Evolutionary conservation across 1,284 basidiomycete species (phyloP).

Genomic region (Ceratobasidium sp.): DNA sequence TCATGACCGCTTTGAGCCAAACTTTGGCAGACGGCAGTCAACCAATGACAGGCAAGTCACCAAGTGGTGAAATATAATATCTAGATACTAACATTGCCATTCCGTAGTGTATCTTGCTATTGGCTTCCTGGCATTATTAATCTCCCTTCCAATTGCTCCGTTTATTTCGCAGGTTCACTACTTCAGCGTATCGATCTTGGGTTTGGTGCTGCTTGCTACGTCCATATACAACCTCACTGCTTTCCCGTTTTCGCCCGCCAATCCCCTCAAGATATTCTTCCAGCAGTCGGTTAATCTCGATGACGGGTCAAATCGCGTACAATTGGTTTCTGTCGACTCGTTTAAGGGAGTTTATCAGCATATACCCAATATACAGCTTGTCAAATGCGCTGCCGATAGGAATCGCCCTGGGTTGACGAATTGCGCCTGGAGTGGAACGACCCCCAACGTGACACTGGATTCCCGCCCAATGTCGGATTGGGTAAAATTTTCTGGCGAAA

Average conservation of each 20-base stretch:
- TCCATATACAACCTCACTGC: slow-evolving; percentile 57
- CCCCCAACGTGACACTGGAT: slow-evolving; percentile 44
- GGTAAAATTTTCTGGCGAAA: slow-evolving; percentile 49
- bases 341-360: slow-evolving; percentile 55
- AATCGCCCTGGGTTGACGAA: slow-evolving; percentile 43
- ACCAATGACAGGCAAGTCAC: slow-evolving; percentile 55
- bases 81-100: too few relatives aligned
- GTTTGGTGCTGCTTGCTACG: slow-evolving; percentile 56
- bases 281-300: slow-evolving; percentile 62
- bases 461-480: background rate
- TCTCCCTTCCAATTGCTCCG: slow-evolving; percentile 67
- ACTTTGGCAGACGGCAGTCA: slow-evolving; percentile 70
- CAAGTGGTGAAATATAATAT: background rate
- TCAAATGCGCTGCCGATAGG: slow-evolving; percentile 61
- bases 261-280: slow-evolving; percentile 74
- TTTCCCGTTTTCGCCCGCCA: slow-evolving; percentile 67
- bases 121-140: slow-evolving; percentile 57
- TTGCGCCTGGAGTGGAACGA: slow-evolving; percentile 52
- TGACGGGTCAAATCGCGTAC: slow-evolving; percentile 49
- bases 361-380: slow-evolving; percentile 48
- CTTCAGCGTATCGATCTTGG: slow-evolving; percentile 54
- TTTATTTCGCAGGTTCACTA: slow-evolving; percentile 65
- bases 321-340: slow-evolving; percentile 55
- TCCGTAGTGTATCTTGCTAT: slow-evolving; percentile 61
- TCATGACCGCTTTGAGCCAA: slow-evolving; percentile 62